Evolutionary conservation across 345 rosid species (phyloP), one percentile per base, ranked within the genome.

Genomic region (Capsella bursapastoris): DNA sequence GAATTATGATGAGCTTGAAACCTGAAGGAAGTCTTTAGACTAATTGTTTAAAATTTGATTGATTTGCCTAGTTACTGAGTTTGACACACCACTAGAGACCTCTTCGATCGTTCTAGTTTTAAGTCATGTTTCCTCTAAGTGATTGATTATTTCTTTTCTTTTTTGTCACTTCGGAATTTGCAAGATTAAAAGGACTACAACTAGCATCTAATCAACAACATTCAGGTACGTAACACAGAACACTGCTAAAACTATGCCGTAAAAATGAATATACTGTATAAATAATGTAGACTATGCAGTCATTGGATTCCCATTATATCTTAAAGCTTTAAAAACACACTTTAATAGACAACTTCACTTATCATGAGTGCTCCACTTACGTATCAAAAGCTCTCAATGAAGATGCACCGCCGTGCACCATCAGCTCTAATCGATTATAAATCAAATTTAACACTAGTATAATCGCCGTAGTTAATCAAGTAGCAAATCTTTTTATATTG

Each of bases 351-450:
- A 68, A 37, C 58, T 55, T 69, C 51, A 12, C 75, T 62, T 76
- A 69, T 76, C 79, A 76, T 69, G 79, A 76, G 59, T 76, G 70
- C 70, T 76, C 80, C 80, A 76, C 79, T 69, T 76, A 48, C 75
- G 74, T 69, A 76, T 76, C 66, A 76, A 53, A 76, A 62, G 65
- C 58, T 69, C 50, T 62, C 37, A 34, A 22, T 22, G 25, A 5
- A 69, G 7, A 53, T 74, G 70, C 31, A 72, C 27, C 45, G 29
- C 34, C 9, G 38, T 51, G 53, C 34, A 73, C 78, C 78, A 25
- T 45, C 71, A 38, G 49, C 64, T 68, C 57, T 29, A 44, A 53
- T 69, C 62, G 45, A 37, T 57, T 48, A 37, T 57, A 18, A 18
- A 47, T 65, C 35, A 16, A 22, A 18, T 57, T 48, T n/a, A 56